A percentile compares a stretch with the other conserved stretches of the same genome.
These are phyloP conservation scores for Blastomyces parvus DNA, from an alignment of 2,329 filamentous ascomycete genomes.

Conservation along the genomic window DNA sequence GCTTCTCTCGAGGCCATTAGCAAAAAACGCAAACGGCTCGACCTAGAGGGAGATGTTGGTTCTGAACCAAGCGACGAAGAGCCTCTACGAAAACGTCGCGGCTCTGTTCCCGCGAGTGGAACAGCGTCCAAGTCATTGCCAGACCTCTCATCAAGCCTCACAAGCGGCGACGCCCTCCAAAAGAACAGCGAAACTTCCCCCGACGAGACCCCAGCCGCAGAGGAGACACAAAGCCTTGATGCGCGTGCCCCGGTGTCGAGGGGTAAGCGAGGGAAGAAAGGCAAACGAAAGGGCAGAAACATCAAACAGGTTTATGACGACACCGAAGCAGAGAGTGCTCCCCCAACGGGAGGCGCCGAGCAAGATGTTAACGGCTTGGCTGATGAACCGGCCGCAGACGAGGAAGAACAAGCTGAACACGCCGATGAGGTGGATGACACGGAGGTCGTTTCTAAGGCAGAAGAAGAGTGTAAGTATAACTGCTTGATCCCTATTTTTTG, in stretches of 20 bases:
- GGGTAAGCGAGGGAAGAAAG: slow-evolving; percentile 37
- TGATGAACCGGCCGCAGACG: slow-evolving; percentile 42
- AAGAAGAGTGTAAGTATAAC: slow-evolving; percentile 42
- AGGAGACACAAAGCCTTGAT: slow-evolving; percentile 27
- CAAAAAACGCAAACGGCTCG: slow-evolving; percentile 35
- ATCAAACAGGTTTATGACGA: slow-evolving; percentile 32
- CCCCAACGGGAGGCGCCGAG: slow-evolving; percentile 26
- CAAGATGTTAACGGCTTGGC: slow-evolving; percentile 36
- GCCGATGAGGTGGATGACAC: slow-evolving; percentile 38
- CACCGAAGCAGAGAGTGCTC: slow-evolving; percentile 20
- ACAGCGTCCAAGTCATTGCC: slow-evolving; percentile 1
- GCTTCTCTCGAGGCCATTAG: slow-evolving; percentile 21
- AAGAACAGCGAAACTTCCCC: slow-evolving; percentile 12
- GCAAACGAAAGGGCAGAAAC: slow-evolving; percentile 38
- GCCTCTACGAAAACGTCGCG: slow-evolving; percentile 34
- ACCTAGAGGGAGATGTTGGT: slow-evolving; percentile 28
- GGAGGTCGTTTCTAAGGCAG: slow-evolving; percentile 39
- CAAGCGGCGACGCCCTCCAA: slow-evolving; percentile 3
- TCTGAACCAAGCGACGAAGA: slow-evolving; percentile 32
- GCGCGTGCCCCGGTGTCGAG: slow-evolving; percentile 25
- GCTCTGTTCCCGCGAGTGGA: slow-evolving; percentile 18
- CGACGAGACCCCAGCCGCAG: slow-evolving; percentile 24
- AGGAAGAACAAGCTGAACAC: slow-evolving; percentile 38
- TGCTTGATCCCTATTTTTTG: not conserved
- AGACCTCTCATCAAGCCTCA: slow-evolving; percentile 1